A percentile compares a stretch with the other conserved stretches of the same genome.
phyloP scores from a whole-genome alignment of 495 filamentous ascomycete species.

The Penicillium paxilli region DNA sequence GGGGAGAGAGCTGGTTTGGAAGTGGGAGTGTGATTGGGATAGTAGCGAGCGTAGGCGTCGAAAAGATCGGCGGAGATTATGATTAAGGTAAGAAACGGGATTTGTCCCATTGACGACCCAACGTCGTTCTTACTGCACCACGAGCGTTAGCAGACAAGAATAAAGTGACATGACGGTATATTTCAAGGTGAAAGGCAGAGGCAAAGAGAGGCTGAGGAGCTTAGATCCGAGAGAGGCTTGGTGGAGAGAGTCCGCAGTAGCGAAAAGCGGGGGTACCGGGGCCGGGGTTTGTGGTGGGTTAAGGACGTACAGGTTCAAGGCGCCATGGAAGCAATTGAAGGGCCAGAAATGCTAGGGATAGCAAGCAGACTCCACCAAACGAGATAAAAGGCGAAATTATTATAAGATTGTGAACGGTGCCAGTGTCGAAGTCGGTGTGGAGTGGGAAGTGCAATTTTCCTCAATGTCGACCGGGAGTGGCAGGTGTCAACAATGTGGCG shows the following conservation, averaged over 20 bases:
- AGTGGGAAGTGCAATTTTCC: too few relatives aligned
- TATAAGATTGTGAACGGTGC: background rate
- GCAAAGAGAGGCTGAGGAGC: background rate
- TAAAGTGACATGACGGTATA: slow-evolving; percentile 5
- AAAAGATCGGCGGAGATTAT: slow-evolving; percentile 2
- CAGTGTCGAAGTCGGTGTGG: too few relatives aligned
- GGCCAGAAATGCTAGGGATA: slow-evolving; percentile 8
- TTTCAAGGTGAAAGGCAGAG: background rate
- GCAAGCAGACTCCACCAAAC: background rate
- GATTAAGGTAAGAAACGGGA: slow-evolving; percentile 19
- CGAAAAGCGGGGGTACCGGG: slow-evolving; percentile 10
- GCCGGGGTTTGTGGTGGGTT: slow-evolving; percentile 10
- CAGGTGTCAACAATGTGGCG: slow-evolving; percentile 30
- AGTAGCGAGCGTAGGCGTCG: slow-evolving; percentile 4
- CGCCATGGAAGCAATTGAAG: slow-evolving; percentile 36
- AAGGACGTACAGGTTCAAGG: slow-evolving; percentile 38
- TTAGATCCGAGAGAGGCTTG: background rate
- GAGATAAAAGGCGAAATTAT: slow-evolving; percentile 11
- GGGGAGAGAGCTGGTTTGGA: background rate
- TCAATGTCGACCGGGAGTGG: slow-evolving; percentile 3
- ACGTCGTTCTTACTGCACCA: slow-evolving; percentile 31
- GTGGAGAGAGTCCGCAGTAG: background rate
- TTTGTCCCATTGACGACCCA: slow-evolving; percentile 36
- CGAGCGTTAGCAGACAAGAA: slow-evolving; percentile 13
- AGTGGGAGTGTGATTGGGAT: background rate